Evolutionary conservation across 768 basidiomycete species (phyloP).

Genomic region (Tylopilus rubrobrunneus): DNA sequence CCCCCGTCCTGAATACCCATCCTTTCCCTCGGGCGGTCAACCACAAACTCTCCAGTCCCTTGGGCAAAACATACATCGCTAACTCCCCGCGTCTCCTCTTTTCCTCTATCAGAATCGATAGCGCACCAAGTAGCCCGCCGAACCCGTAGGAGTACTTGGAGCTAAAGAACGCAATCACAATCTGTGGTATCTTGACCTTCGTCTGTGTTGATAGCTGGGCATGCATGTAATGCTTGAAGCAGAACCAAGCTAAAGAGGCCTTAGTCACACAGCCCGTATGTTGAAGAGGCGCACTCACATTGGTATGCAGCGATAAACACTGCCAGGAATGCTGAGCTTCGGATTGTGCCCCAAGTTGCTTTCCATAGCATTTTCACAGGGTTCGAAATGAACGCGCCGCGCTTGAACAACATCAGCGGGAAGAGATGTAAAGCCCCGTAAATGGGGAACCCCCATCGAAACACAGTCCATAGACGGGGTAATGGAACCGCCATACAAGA

Average conservation of each 20-base stretch:
- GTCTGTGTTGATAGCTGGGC: conserved; percentile 40
- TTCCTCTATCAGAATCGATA: conserved; percentile 85
- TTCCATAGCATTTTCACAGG: conserved; percentile 64
- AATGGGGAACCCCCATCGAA: conserved; percentile 77
- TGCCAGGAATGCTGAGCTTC: conserved; percentile 86
- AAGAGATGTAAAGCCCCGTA: conserved; percentile 91
- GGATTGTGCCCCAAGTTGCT: conserved; percentile 65
- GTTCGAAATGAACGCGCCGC: conserved; percentile 57
- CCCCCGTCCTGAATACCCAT: conserved; percentile 67
- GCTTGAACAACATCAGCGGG: conserved; percentile 80
- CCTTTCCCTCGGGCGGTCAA: conserved; percentile 70
- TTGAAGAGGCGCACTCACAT: conserved; percentile 39
- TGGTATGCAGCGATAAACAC: conserved; percentile 81
- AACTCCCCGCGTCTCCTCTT: conserved; percentile 84
- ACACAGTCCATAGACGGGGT: conserved; percentile 70
- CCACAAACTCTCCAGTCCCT: conserved; percentile 91
- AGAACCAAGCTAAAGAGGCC: conserved; percentile 48
- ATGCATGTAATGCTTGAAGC: conserved; percentile 62
- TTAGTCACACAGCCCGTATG: background rate
- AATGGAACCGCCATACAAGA: conserved; percentile 46
- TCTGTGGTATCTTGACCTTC: conserved; percentile 37
- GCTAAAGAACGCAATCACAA: conserved; percentile 52
- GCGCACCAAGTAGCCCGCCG: conserved; percentile 66
- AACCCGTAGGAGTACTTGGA: conserved; percentile 74
- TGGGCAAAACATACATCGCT: conserved; percentile 89